These are phyloP conservation scores for Trichothecium sympodiale DNA, from an alignment of 2,329 filamentous ascomycete genomes.

Conservation along the genomic window DNA sequence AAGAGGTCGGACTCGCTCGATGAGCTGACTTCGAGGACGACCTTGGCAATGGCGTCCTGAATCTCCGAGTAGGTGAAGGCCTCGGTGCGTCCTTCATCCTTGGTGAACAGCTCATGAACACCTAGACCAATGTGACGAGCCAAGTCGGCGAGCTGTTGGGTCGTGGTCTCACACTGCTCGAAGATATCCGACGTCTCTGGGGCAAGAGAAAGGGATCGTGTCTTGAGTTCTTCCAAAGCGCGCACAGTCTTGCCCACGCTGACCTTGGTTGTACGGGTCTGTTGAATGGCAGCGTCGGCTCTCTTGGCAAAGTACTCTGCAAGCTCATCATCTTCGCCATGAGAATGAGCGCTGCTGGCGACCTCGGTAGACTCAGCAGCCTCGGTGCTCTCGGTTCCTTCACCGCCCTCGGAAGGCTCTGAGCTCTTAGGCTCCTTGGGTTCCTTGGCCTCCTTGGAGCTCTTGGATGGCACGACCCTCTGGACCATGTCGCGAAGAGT, in stretches of 20 bases:
- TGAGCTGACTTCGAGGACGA: conserved; percentile 34
- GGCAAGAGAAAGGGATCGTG: conserved; percentile 61
- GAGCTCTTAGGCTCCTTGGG: too few species aligned
- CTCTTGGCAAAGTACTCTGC: conserved; percentile 58
- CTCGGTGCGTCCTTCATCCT: conserved; percentile 60
- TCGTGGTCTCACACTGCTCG: conserved; percentile 54
- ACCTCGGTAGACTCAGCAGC: too few species aligned
- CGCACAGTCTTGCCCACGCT: conserved; percentile 68
- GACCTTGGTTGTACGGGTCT: conserved; percentile 75
- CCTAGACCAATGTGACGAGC: conserved; percentile 56
- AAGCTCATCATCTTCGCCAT: conserved; percentile 41
- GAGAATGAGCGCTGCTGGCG: conserved; percentile 1
- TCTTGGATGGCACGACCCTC: conserved; percentile 39
- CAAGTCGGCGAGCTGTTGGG: conserved; percentile 54
- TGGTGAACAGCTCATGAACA: conserved; percentile 50
- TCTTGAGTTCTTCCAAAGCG: conserved; percentile 65
- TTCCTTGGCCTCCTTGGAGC: too few species aligned
- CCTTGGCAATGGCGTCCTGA: conserved; percentile 47
- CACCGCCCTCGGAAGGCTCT: too few species aligned
- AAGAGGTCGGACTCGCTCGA: conserved; percentile 58
- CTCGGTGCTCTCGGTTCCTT: too few species aligned
- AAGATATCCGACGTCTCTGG: conserved; percentile 59
- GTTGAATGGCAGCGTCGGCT: conserved; percentile 59
- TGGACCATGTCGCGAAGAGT: conserved; percentile 57
- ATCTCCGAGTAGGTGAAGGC: conserved; percentile 58